Evolutionary conservation across 2,329 filamentous ascomycete genomes (phyloP).

Genomic region (Fusarium foetens): DNA sequence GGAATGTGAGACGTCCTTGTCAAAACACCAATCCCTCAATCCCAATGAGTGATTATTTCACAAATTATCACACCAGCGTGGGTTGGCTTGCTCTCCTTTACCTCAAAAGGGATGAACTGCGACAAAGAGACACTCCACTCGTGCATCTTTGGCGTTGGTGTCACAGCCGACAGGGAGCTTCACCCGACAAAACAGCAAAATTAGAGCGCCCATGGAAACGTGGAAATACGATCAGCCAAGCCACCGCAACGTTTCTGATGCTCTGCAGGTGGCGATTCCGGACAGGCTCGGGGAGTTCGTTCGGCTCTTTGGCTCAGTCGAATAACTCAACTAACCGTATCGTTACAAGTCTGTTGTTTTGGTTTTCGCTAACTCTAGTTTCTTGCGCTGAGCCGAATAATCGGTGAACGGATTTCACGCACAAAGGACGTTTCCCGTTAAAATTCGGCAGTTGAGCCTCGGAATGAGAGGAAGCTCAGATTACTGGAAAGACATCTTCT

Average conservation of each 20-base stretch:
- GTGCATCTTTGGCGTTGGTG: conserved; percentile 5
- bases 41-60: conserved; percentile 30
- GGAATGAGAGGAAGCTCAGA: not conserved
- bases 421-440: not conserved
- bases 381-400: conserved; percentile 1
- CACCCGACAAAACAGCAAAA: conserved; percentile 9
- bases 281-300: conserved; percentile 35
- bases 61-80: conserved; percentile 7
- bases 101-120: conserved; percentile 10
- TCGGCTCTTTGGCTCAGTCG: not conserved
- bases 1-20: not conserved
- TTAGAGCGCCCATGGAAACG: conserved; percentile 24
- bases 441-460: not conserved
- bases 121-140: conserved; percentile 25
- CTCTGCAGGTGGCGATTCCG: conserved; percentile 13
- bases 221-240: conserved; percentile 8
- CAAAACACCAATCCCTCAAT: conserved; percentile 9
- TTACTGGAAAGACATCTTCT: not conserved
- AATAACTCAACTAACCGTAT: conserved; percentile 25
- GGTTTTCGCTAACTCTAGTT: conserved; percentile 8
- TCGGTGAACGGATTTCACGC: conserved; percentile 30
- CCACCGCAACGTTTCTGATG: conserved; percentile 1
- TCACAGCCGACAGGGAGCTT: conserved; percentile 3
- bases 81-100: conserved; percentile 1
- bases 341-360: conserved; percentile 3